phyloP scores from a whole-genome alignment of 73 alveolate genomes.

The Chromera velia region DNA sequence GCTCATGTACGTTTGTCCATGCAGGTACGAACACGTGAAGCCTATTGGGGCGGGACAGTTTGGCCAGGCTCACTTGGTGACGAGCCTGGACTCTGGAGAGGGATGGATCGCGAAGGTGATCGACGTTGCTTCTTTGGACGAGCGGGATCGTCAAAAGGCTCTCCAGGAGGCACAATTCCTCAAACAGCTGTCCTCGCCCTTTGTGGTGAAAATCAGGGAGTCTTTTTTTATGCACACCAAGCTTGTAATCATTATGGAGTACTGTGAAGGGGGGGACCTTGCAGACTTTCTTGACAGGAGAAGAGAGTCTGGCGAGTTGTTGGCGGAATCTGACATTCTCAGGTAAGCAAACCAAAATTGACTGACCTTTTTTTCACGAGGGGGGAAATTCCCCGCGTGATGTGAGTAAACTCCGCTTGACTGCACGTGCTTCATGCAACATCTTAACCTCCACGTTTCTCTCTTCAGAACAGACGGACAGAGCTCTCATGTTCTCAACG shows the following conservation, averaged over 20 bases:
- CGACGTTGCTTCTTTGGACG: background rate
- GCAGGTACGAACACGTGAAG: background rate
- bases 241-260: slow-evolving; percentile 71
- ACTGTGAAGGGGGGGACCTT: slow-evolving; percentile 50
- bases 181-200: background rate
- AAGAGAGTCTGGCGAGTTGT: too few species aligned
- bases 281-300: background rate
- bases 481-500: too few species aligned
- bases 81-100: background rate
- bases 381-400: too few species aligned
- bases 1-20: too few species aligned
- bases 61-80: background rate
- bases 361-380: too few species aligned
- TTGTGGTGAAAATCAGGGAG: slow-evolving; percentile 2
- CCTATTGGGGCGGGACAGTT: background rate
- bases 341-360: too few species aligned
- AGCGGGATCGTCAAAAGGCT: background rate
- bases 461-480: too few species aligned
- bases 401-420: too few species aligned
- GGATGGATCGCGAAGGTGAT: background rate
- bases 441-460: too few species aligned
- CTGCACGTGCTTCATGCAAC: too few species aligned
- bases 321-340: too few species aligned
- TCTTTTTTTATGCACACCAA: slow-evolving; percentile 55
- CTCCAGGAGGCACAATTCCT: background rate